Evolutionary conservation across 2,329 filamentous ascomycete genomes (phyloP).

Genomic region (Aspergillus spinulosporus): DNA sequence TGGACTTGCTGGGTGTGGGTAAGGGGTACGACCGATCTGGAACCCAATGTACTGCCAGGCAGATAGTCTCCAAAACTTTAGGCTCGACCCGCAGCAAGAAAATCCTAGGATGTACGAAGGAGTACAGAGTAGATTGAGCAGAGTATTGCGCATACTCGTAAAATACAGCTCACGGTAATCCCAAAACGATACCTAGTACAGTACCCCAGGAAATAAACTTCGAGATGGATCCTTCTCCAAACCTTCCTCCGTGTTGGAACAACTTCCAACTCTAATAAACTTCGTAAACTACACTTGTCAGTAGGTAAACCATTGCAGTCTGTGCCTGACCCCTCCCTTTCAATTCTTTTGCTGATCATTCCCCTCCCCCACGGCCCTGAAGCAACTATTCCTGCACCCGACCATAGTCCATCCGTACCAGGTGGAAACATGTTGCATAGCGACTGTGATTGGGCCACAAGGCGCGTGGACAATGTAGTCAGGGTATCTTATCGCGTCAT

Average conservation of each 20-base stretch:
- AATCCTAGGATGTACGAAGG: too few relatives aligned
- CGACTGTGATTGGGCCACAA: conserved; percentile 19
- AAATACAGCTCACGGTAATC: not conserved
- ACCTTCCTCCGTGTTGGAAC: conserved; percentile 15
- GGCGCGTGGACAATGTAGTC: conserved; percentile 13
- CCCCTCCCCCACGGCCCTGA: not conserved
- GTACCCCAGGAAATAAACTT: conserved; percentile 7
- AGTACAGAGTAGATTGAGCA: too few relatives aligned
- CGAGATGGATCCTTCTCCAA: conserved; percentile 4
- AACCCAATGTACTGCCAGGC: too few relatives aligned
- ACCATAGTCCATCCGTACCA: not conserved
- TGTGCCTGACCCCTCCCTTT: not conserved
- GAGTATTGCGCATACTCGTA: not conserved
- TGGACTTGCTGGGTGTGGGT: too few relatives aligned
- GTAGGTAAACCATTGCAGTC: not conserved
- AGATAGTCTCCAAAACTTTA: too few relatives aligned
- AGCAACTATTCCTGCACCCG: conserved; percentile 5
- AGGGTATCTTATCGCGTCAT: not conserved
- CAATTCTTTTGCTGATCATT: conserved; percentile 6
- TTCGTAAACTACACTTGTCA: not conserved
- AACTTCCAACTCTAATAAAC: not conserved
- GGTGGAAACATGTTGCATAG: not conserved
- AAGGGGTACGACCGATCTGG: too few relatives aligned
- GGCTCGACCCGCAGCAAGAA: too few relatives aligned
- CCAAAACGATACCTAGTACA: not conserved